Conservation (phyloP, 1,139 yeast species). For the Martiniozyma asiatica region DNA sequence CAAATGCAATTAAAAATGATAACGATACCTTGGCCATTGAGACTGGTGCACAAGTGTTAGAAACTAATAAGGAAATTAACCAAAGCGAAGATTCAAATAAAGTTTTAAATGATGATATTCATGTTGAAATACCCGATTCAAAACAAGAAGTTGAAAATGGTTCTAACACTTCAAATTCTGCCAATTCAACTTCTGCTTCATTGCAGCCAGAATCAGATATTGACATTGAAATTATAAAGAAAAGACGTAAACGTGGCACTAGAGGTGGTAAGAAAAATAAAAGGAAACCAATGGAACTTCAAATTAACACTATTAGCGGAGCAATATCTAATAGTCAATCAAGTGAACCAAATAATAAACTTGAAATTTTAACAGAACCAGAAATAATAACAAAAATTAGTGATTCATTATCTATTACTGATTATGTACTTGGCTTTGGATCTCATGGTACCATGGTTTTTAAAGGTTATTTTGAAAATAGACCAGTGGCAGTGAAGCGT, state of each 20-base stretch:
- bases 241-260: slow-evolving; percentile 70
- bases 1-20: neutral
- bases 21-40: slow-evolving; percentile 3
- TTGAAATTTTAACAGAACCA: too few relatives aligned
- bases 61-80: neutral
- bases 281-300: too few relatives aligned
- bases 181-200: too few relatives aligned
- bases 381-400: slow-evolving; percentile 9
- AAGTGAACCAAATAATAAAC: slow-evolving; percentile 7
- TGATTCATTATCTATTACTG: slow-evolving; percentile 53
- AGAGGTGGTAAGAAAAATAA: slow-evolving; percentile 69
- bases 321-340: slow-evolving; percentile 15
- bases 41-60: neutral
- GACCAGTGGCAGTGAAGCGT: slow-evolving; percentile 93
- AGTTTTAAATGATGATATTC: too few relatives aligned
- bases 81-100: too few relatives aligned
- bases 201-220: neutral
- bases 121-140: too few relatives aligned
- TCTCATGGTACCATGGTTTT: slow-evolving; percentile 95
- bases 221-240: slow-evolving; percentile 15
- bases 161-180: too few relatives aligned
- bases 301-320: too few relatives aligned
- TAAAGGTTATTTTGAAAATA: slow-evolving; percentile 76
- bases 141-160: too few relatives aligned
- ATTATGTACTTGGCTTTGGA: slow-evolving; percentile 79